Evolutionary conservation across 192 early-diverging fungal genomes (phyloP), one percentile per base, ranked within the genome.

Genomic region (Rhizophagus sp.): DNA sequence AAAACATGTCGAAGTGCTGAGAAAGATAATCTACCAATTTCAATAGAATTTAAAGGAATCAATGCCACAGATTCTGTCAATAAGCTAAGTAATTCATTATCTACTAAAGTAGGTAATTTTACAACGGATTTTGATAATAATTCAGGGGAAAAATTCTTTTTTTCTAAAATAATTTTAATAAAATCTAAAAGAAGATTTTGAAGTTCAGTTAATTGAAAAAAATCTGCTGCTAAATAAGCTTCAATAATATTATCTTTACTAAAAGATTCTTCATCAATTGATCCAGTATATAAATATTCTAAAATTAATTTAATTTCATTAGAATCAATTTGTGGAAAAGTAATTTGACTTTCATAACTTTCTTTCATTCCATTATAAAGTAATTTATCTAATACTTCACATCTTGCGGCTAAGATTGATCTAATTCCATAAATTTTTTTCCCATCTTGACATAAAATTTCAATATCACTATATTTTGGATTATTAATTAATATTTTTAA

Each of bases 351-450:
- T 80, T 49, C 50, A 41, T 47, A 13, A 8, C 75, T 24, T 70
- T 80, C 79, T 68, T 36, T 62, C 50, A 75, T 73, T 33, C 44
- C 69, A 61, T 68, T 73, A 24, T 44, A 44, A n/a, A 80, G 61
- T 27, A 80, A 41, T 34, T 24, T 33, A 49, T 72, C 70, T 11
- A 72, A 25, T 13, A 72, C 70, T n/a, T 72, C 70, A 12, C 25
- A 72, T 7, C 70, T 44, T 41, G 70, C 70, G 3, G 70, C 70
- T 3, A 72, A 36, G 7, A 72, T 72, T 12, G 70, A 19, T 34
- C 70, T 25, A 49, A 7, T n/a, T 2, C 39, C 36, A n/a, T 39
- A 25, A 47, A 72, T 13, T 65, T 65, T 65, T 5, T 44, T n/a
- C 5, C 34, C 30, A 41, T 72, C 39, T 17, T 25, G 13, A 49